Evolutionary conservation across 257 asterid genomes (phyloP).

Genomic region (Jasminum sambac): DNA sequence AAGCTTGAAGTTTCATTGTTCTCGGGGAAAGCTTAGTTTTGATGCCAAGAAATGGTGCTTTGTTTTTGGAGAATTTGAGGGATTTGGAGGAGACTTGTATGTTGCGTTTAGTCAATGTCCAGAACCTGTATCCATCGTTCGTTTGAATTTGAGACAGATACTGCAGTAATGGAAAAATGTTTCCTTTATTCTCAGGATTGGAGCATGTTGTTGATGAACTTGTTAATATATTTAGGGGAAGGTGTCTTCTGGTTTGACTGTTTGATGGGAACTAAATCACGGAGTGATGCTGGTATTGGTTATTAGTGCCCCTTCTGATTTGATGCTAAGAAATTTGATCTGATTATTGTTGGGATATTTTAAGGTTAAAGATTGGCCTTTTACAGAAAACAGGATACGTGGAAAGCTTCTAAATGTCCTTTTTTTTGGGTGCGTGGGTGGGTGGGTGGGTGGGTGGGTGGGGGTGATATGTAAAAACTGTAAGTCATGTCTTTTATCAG

Average conservation of each 20-base stretch:
- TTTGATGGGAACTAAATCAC: not conserved
- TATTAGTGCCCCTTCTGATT: not conserved
- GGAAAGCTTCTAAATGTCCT: too few relatives aligned
- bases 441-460: too few relatives aligned
- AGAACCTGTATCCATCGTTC: not conserved
- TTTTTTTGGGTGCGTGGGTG: too few relatives aligned
- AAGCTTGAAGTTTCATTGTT: too few relatives aligned
- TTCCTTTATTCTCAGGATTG: too few relatives aligned
- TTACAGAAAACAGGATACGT: too few relatives aligned
- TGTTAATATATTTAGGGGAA: not conserved
- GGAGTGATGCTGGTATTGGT: not conserved
- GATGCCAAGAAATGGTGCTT: not conserved
- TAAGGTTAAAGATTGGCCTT: not conserved
- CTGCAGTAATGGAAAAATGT: not conserved
- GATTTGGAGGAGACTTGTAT: not conserved
- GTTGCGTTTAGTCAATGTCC: not conserved
- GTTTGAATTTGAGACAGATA: not conserved
- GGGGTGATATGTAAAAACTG: too few relatives aligned
- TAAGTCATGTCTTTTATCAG: not conserved
- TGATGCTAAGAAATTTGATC: not conserved
- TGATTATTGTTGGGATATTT: not conserved
- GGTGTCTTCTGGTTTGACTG: not conserved
- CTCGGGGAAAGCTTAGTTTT: too few relatives aligned
- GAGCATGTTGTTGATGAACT: not conserved
- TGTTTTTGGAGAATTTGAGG: not conserved